These are phyloP conservation scores for Aspergillus fumigatiaffinis DNA, from an alignment of 2,329 filamentous ascomycete species.

Conservation along the genomic window DNA sequence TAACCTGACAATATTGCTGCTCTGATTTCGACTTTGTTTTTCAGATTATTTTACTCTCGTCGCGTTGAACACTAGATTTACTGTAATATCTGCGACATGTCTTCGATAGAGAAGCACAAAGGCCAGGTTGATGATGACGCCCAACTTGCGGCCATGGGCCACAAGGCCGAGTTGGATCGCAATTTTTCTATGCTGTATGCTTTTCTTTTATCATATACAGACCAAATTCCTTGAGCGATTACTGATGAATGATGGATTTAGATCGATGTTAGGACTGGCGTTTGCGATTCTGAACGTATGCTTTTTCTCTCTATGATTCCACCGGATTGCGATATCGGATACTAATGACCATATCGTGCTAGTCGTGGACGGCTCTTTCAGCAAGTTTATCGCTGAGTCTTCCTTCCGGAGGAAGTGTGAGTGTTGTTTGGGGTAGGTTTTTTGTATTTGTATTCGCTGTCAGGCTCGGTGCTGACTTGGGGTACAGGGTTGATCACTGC, in stretches of 20 bases:
- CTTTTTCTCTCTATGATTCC: not conserved
- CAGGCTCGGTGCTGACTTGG: not conserved
- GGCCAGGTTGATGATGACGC: constrained; percentile 41
- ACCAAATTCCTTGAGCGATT: not conserved
- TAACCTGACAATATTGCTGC: not conserved
- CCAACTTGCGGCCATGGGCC: constrained; percentile 53
- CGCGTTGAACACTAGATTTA: not conserved
- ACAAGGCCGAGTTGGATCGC: constrained; percentile 55
- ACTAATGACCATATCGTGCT: not conserved
- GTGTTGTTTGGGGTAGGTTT: constrained; percentile 69
- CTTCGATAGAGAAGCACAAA: constrained; percentile 14
- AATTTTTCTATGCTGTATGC: constrained; percentile 53
- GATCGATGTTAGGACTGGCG: constrained; percentile 58
- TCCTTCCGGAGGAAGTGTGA: constrained; percentile 65
- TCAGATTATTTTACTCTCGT: not conserved
- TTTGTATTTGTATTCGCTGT: not conserved
- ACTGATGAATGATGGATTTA: constrained; percentile 10
- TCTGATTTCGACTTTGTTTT: not conserved
- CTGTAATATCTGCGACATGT: constrained; percentile 4
- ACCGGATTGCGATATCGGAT: not conserved
- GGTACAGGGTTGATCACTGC: constrained; percentile 48
- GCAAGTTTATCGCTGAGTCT: constrained; percentile 58
- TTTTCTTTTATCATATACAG: not conserved
- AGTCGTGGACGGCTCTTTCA: constrained; percentile 59
- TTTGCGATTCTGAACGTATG: constrained; percentile 58